phyloP scores from a whole-genome alignment of 2,329 filamentous ascomycete genomes.

The Calonectria pauciramosa region DNA sequence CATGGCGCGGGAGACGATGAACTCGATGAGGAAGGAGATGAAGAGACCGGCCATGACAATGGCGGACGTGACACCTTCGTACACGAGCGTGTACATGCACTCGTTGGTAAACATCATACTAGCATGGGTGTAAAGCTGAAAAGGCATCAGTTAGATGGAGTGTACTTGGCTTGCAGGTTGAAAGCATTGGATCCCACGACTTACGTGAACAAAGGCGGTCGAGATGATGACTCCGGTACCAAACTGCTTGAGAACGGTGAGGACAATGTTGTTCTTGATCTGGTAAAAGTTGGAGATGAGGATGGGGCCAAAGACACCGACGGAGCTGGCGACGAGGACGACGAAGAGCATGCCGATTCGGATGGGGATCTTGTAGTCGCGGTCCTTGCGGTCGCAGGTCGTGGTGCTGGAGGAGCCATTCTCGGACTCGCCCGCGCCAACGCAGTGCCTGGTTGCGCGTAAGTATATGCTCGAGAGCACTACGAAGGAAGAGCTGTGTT shows the following conservation, averaged over 20 bases:
- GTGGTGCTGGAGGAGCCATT: not conserved
- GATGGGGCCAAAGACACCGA: constrained; percentile 79
- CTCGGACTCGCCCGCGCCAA: constrained; percentile 53
- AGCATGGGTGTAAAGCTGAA: constrained; percentile 79
- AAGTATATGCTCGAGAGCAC: not conserved
- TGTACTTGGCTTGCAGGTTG: too few species aligned
- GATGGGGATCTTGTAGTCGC: constrained; percentile 76
- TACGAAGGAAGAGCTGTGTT: too few species aligned
- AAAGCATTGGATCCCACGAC: constrained; percentile 25
- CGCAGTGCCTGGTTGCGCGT: constrained; percentile 65
- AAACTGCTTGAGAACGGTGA: constrained; percentile 79
- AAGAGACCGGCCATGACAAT: constrained; percentile 83
- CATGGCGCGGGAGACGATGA: constrained; percentile 71
- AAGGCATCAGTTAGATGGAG: not conserved
- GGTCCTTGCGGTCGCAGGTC: constrained; percentile 62
- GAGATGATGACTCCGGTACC: constrained; percentile 80
- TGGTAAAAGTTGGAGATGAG: constrained; percentile 70
- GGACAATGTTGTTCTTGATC: constrained; percentile 61
- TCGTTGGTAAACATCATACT: constrained; percentile 78
- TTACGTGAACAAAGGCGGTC: constrained; percentile 77
- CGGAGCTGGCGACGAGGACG: constrained; percentile 74
- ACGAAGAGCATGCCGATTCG: constrained; percentile 82
- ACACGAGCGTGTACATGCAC: constrained; percentile 75
- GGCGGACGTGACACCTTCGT: constrained; percentile 77
- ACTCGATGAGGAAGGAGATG: constrained; percentile 80